phyloP scores from a whole-genome alignment of 139 green algal species.

The Zygnema cylindricum region DNA sequence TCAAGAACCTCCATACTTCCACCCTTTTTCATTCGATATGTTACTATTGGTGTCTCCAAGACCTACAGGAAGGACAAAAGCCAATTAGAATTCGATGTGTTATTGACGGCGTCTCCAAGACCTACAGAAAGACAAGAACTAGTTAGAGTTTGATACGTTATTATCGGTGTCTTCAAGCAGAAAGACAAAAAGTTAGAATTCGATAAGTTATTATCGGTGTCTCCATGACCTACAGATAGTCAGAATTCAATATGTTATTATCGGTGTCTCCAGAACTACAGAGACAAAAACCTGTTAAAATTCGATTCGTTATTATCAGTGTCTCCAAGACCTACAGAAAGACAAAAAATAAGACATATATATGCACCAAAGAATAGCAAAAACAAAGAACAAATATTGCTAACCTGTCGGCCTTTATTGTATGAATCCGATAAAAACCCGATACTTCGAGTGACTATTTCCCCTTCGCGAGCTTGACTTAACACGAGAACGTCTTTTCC shows the following conservation, averaged over 20 bases:
- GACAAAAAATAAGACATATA: no score
- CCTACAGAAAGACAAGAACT: no score
- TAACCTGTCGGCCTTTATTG: slow-evolving; percentile 13
- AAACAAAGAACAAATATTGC: no score
- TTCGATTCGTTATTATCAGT: no score
- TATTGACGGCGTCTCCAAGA: slow-evolving; percentile 3
- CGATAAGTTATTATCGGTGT: slow-evolving; percentile 13
- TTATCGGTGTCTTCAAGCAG: slow-evolving; percentile 8
- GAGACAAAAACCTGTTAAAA: background rate
- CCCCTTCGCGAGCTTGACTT: background rate
- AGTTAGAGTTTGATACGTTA: slow-evolving; percentile 3
- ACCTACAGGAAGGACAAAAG: no score
- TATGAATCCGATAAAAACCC: slow-evolving; percentile 5
- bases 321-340: no score
- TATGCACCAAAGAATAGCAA: no score
- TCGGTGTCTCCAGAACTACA: background rate
- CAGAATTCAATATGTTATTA: no score
- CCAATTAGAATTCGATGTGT: background rate
- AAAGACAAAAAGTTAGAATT: no score
- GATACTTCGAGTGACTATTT: slow-evolving; percentile 6
- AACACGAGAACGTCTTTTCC: slow-evolving; percentile 7
- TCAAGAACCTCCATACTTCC: background rate
- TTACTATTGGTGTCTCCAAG: slow-evolving; percentile 20
- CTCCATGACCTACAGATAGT: slow-evolving; percentile 26
- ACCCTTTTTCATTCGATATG: background rate